A percentile compares a stretch with the other conserved stretches of the same genome.
Evolutionary conservation across 805 yeast species (phyloP).

Genomic region (Ogataea haglerorum): DNA sequence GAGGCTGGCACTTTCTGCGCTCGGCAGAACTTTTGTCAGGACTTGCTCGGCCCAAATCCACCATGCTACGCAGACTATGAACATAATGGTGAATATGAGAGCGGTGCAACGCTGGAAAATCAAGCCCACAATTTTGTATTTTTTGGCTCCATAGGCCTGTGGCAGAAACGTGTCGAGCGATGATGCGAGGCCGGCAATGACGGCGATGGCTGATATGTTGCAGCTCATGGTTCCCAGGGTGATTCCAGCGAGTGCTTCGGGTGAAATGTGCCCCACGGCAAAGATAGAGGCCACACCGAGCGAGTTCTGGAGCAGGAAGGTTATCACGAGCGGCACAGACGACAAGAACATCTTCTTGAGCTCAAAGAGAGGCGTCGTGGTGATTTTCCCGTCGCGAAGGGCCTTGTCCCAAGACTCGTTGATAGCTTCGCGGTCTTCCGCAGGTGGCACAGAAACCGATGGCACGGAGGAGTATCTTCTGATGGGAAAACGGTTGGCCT

Average conservation of each 20-base stretch:
- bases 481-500: slow-evolving; percentile 28
- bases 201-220: slow-evolving; percentile 69
- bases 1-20: slow-evolving; percentile 41
- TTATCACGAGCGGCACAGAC: slow-evolving; percentile 58
- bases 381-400: slow-evolving; percentile 38
- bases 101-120: slow-evolving; percentile 66
- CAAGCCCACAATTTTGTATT: slow-evolving; percentile 62
- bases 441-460: slow-evolving; percentile 11
- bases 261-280: slow-evolving; percentile 72
- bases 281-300: slow-evolving; percentile 74
- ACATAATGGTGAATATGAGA: slow-evolving; percentile 45
- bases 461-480: slow-evolving; percentile 16
- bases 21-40: slow-evolving; percentile 42
- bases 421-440: slow-evolving; percentile 24
- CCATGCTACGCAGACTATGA: slow-evolving; percentile 64
- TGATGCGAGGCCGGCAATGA: slow-evolving; percentile 76
- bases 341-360: slow-evolving; percentile 36
- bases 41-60: slow-evolving; percentile 50
- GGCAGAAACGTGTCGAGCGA: slow-evolving; percentile 76
- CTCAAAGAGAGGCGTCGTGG: slow-evolving; percentile 40
- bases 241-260: slow-evolving; percentile 69
- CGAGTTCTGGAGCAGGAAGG: slow-evolving; percentile 69
- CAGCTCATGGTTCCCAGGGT: slow-evolving; percentile 76
- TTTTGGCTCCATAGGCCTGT: slow-evolving; percentile 71
- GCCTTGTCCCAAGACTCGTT: slow-evolving; percentile 35